Conservation (phyloP, 2,329 filamentous ascomycete genomes). For the Fusarium fujikuroi region DNA sequence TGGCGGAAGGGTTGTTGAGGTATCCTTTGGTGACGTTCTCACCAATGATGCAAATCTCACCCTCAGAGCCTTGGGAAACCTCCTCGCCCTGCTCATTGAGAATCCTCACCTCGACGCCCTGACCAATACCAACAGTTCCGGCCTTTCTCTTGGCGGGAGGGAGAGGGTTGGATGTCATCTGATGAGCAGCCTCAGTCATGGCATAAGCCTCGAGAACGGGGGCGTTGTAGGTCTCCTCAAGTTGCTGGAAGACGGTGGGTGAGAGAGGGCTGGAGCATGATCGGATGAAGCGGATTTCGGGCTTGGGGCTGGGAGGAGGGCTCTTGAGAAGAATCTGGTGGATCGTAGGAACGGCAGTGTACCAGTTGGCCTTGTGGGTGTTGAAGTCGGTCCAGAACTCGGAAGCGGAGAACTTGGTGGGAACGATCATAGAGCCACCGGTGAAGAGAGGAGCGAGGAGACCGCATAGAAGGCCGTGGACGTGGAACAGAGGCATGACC, state of each 20-base stretch:
- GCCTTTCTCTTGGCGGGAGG: constrained; percentile 79
- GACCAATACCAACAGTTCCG: constrained; percentile 83
- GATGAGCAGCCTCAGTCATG: constrained; percentile 90
- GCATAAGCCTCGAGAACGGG: constrained; percentile 91
- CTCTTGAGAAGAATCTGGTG: constrained; percentile 87
- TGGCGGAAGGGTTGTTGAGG: constrained; percentile 83
- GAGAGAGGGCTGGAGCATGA: constrained; percentile 88
- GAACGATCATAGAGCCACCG: constrained; percentile 83
- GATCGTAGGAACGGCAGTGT: constrained; percentile 92
- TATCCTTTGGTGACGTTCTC: constrained; percentile 88
- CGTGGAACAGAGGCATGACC: constrained; percentile 92
- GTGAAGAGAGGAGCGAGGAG: constrained; percentile 81
- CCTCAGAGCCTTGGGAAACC: constrained; percentile 75
- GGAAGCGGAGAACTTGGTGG: constrained; percentile 80
- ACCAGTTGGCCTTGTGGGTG: constrained; percentile 84
- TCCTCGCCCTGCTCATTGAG: constrained; percentile 76
- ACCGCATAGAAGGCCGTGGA: constrained; percentile 86
- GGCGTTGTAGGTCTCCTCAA: constrained; percentile 79
- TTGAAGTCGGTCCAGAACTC: constrained; percentile 86
- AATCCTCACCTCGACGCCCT: constrained; percentile 85
- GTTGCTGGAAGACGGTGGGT: constrained; percentile 81
- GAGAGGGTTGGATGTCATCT: constrained; percentile 82
- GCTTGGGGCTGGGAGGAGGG: constrained; percentile 73
- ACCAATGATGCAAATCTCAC: constrained; percentile 84
- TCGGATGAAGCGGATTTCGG: constrained; percentile 84